Evolutionary conservation across 108 stramenopile species (phyloP), one percentile per base, ranked within the genome.

Genomic region (Skeletonema menzelii): DNA sequence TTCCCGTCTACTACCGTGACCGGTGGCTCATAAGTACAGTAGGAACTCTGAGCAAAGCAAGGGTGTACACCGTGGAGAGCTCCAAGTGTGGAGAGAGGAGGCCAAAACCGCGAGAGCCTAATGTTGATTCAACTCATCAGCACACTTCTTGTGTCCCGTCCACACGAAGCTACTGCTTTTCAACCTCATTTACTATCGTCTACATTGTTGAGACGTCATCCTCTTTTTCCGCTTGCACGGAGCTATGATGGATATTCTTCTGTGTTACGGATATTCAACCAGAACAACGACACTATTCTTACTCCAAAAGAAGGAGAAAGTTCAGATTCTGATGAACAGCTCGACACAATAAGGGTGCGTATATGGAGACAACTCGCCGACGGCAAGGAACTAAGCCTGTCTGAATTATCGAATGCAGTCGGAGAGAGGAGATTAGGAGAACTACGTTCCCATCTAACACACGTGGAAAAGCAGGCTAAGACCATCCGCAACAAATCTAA

Each of bases 331-430:
- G 14, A n/a, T 5, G 2, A 42, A 42, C 40, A 42, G 49, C 20
- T 53, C 24, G 49, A 53, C 49, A 53, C 49, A 24, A 10, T 53
- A 22, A 20, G 49, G 24, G 49, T 53, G 10, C 49, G 49, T 22
- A 53, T 53, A 53, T 53, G 49, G 49, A 53, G 49, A 53, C 49
- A 53, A 53, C 49, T 53, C 22, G 49, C 49, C 24, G 49, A 53
- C 17, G 49, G 49, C 4, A 53, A 53, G 22, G 49, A 53, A 7
- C 49, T 53, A 8, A 53, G 49, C 22, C 49, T 53, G 8, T 10
- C 49, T 5, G 22, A 53, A 53, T 53, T 53, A 53, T 53, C 49
- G 20, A 53, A 53, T 22, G 49, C 49, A 20, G 49, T 53, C 2
- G 49, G 49, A 10, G 49, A 24, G 5, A 53, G 49, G 22, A 53